These are phyloP conservation scores for Russula sp. DNA, from an alignment of 768 basidiomycete genomes.

Conservation along the genomic window DNA sequence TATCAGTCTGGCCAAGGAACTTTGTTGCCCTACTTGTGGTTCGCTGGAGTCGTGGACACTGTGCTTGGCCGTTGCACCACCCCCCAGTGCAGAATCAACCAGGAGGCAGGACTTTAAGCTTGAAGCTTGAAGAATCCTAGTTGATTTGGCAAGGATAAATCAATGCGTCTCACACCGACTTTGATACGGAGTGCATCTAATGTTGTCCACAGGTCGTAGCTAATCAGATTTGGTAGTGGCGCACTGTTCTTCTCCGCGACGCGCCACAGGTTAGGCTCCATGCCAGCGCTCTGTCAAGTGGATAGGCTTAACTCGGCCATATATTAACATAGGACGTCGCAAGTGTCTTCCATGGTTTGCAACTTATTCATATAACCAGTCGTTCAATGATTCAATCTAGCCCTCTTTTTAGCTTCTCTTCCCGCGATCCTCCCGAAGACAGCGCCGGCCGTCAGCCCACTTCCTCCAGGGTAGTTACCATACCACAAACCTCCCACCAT, in stretches of 20 bases:
- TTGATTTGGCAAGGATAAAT: no score
- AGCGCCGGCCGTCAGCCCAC: constrained; percentile 56
- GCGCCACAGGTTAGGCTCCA: neutral
- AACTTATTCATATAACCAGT: neutral
- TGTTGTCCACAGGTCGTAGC: neutral
- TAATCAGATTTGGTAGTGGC: neutral
- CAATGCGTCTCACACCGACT: no score
- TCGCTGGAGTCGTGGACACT: no score
- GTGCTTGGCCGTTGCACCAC: no score
- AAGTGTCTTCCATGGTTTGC: constrained; percentile 32
- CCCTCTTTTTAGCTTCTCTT: neutral
- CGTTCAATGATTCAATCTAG: neutral
- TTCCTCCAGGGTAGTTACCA: constrained; percentile 43
- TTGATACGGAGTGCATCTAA: no score
- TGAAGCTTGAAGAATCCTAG: no score
- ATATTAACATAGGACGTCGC: neutral
- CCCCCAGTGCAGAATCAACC: no score
- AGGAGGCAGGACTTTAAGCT: no score
- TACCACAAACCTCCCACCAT: constrained; percentile 53
- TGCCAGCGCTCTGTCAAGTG: neutral
- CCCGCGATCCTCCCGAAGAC: constrained; percentile 48
- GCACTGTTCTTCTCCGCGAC: neutral
- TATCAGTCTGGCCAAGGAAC: no score
- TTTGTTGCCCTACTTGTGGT: no score
- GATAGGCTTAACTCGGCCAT: neutral